These are phyloP conservation scores for Grosmannia serpens DNA, from an alignment of 2,329 filamentous ascomycete genomes.

Conservation along the genomic window DNA sequence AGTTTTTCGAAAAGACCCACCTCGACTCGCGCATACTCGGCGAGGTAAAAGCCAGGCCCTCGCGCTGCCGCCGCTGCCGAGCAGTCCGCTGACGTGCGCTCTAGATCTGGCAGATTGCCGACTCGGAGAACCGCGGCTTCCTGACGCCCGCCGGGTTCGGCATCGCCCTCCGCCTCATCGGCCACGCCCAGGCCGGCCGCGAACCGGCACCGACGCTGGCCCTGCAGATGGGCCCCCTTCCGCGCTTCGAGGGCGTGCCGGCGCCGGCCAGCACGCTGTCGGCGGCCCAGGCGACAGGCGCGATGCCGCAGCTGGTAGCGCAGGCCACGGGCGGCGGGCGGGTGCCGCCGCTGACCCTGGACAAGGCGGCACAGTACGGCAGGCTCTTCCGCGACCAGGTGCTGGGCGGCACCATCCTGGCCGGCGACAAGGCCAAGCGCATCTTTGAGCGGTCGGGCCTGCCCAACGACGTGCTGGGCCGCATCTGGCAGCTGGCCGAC, in stretches of 20 bases:
- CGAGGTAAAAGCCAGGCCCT: slow-evolving; percentile 47
- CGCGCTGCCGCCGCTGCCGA: slow-evolving; percentile 15
- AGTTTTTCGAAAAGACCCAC: slow-evolving; percentile 95
- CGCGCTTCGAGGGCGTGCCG: slow-evolving; percentile 72
- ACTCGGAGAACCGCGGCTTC: slow-evolving; percentile 90
- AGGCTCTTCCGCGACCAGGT: slow-evolving; percentile 84
- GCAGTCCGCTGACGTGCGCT: not conserved
- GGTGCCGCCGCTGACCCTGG: slow-evolving; percentile 76
- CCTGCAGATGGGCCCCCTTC: slow-evolving; percentile 75
- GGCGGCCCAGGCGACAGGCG: slow-evolving; percentile 48
- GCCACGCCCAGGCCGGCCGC: slow-evolving; percentile 82
- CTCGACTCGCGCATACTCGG: slow-evolving; percentile 77
- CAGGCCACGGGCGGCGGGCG: slow-evolving; percentile 40
- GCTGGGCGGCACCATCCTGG: slow-evolving; percentile 59
- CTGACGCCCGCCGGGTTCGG: slow-evolving; percentile 89
- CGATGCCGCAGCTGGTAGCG: slow-evolving; percentile 13
- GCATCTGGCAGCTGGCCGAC: slow-evolving; percentile 92
- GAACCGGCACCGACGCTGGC: slow-evolving; percentile 73
- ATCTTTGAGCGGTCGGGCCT: slow-evolving; percentile 92
- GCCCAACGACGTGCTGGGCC: slow-evolving; percentile 81
- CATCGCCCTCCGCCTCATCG: slow-evolving; percentile 84
- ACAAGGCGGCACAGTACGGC: slow-evolving; percentile 83
- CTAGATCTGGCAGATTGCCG: slow-evolving; percentile 98
- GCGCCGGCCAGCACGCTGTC: slow-evolving; percentile 21
- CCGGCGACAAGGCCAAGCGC: slow-evolving; percentile 76